These are phyloP conservation scores for Ceratobasidium sp. DNA, from an alignment of 1,284 basidiomycete genomes.

Conservation along the genomic window DNA sequence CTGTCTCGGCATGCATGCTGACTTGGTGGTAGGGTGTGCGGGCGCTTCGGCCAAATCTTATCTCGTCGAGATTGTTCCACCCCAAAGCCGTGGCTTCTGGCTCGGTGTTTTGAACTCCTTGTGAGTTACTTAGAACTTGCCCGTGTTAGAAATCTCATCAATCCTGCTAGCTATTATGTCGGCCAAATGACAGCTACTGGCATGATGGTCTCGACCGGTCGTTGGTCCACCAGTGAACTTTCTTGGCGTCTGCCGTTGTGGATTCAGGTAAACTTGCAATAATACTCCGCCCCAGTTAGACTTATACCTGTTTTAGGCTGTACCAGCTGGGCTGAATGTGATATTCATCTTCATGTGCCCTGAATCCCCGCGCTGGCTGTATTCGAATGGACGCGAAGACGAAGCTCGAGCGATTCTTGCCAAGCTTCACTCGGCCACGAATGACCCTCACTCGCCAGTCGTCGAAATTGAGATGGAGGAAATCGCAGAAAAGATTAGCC, in stretches of 20 bases:
- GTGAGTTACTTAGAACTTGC: slow-evolving; percentile 46
- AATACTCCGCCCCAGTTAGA: not conserved
- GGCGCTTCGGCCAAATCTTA: slow-evolving; percentile 59
- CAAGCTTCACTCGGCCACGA: slow-evolving; percentile 56
- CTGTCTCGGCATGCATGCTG: slow-evolving; percentile 2
- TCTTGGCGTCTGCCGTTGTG: slow-evolving; percentile 61
- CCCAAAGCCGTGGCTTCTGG: slow-evolving; percentile 59
- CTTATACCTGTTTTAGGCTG: slow-evolving; percentile 46
- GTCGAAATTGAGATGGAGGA: slow-evolving; percentile 60
- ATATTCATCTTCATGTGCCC: slow-evolving; percentile 57
- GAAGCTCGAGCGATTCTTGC: slow-evolving; percentile 55
- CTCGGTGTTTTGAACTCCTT: slow-evolving; percentile 60
- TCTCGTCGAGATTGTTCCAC: slow-evolving; percentile 59
- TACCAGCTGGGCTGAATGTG: slow-evolving; percentile 57
- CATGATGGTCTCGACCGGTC: slow-evolving; percentile 61
- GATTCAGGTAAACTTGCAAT: slow-evolving; percentile 52
- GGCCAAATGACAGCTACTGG: slow-evolving; percentile 60
- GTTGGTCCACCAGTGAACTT: slow-evolving; percentile 50
- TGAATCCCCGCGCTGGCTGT: slow-evolving; percentile 63
- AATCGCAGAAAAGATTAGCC: slow-evolving; percentile 58
- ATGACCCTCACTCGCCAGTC: slow-evolving; percentile 58
- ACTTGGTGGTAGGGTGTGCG: slow-evolving; percentile 51
- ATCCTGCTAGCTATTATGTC: slow-evolving; percentile 56
- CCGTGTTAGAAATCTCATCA: not conserved
- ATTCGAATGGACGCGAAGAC: slow-evolving; percentile 53